Conservation (phyloP, 768 basidiomycete species). For the Tricholoma sp. region DNA sequence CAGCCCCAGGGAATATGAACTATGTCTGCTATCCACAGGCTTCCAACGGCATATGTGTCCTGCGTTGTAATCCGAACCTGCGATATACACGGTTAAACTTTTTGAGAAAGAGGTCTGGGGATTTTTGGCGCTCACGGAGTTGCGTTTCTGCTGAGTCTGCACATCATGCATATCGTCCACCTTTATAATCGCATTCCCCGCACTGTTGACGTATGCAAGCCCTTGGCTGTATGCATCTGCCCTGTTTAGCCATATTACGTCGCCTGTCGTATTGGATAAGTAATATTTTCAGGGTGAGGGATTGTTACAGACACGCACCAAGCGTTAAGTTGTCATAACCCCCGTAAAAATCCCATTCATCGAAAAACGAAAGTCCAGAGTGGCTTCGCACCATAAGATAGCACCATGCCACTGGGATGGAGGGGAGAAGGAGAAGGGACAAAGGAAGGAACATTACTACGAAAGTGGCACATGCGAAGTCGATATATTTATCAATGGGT, state of each 20-base stretch:
- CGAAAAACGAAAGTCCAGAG: conserved; percentile 46
- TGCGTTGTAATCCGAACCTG: conserved; percentile 42
- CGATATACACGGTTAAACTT: background rate
- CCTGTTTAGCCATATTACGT: conserved; percentile 54
- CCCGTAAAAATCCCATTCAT: conserved; percentile 51
- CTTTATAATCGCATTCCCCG: conserved; percentile 62
- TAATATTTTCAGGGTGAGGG: too few species aligned
- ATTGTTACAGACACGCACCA: conserved; percentile 22
- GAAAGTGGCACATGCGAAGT: background rate
- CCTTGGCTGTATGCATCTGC: conserved; percentile 39
- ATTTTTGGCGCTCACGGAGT: conserved; percentile 44
- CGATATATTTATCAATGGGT: background rate
- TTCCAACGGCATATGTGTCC: conserved; percentile 38
- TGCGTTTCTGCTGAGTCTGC: conserved; percentile 43
- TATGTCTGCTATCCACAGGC: conserved; percentile 40
- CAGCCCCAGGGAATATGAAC: conserved; percentile 48
- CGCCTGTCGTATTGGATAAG: conserved; percentile 34
- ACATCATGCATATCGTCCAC: conserved; percentile 69
- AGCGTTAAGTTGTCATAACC: conserved; percentile 42
- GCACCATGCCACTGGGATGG: background rate
- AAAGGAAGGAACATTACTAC: background rate
- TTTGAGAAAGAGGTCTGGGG: background rate
- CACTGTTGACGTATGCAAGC: conserved; percentile 55
- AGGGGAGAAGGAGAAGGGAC: background rate
- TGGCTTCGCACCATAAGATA: conserved; percentile 34